phyloP scores from a whole-genome alignment of 2,329 filamentous ascomycete species.

The Elsinoe arachidis region DNA sequence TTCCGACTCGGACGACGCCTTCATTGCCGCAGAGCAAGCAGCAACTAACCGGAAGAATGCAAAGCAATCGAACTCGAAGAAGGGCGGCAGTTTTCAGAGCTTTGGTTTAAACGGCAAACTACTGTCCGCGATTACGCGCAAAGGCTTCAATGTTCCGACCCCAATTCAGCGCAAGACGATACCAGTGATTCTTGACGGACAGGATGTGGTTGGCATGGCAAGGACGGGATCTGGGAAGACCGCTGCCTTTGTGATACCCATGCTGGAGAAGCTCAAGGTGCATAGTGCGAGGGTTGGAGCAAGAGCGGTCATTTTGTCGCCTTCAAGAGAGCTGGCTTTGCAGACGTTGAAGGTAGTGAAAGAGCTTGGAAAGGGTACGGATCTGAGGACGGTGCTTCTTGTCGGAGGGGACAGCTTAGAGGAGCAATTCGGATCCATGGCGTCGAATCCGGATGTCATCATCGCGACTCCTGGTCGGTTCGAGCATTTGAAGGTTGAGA shows the following conservation, averaged over 20 bases:
- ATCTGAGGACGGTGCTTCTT: slow-evolving; percentile 79
- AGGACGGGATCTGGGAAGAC: slow-evolving; percentile 98
- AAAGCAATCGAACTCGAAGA: slow-evolving; percentile 64
- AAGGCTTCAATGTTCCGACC: slow-evolving; percentile 92
- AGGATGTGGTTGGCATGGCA: slow-evolving; percentile 98
- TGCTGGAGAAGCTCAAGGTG: slow-evolving; percentile 86
- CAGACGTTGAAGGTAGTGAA: slow-evolving; percentile 96
- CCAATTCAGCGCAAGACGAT: slow-evolving; percentile 97
- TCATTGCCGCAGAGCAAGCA: slow-evolving; percentile 81
- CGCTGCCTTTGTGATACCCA: slow-evolving; percentile 93
- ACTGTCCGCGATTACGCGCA: slow-evolving; percentile 82
- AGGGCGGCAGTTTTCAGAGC: slow-evolving; percentile 90
- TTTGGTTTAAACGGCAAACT: slow-evolving; percentile 82
- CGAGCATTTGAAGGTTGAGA: slow-evolving; percentile 92
- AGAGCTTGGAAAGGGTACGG: slow-evolving; percentile 81
- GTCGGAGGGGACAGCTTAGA: slow-evolving; percentile 94
- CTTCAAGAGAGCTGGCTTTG: slow-evolving; percentile 85
- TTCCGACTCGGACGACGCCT: slow-evolving; percentile 60
- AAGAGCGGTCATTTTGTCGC: slow-evolving; percentile 79
- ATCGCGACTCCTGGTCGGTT: slow-evolving; percentile 87
- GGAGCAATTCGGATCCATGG: slow-evolving; percentile 89
- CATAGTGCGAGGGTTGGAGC: slow-evolving; percentile 83
- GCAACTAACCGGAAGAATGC: slow-evolving; percentile 78
- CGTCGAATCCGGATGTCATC: slow-evolving; percentile 89
- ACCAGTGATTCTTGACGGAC: slow-evolving; percentile 76